Conservation (phyloP, 805 yeast genomes). For the Yarrowia divulgata region DNA sequence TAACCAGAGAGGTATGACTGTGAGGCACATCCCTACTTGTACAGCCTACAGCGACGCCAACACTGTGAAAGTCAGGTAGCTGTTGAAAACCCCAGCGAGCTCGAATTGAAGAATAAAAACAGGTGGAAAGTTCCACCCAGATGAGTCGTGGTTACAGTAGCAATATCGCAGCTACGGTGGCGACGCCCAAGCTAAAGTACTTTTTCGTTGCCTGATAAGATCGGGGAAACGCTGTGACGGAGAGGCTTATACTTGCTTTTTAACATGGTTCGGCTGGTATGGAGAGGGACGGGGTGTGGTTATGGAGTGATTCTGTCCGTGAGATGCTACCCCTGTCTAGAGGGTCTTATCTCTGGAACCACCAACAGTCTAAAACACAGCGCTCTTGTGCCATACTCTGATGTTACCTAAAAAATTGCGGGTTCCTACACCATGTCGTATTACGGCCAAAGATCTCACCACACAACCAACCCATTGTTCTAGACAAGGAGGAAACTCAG, state of each 20-base stretch:
- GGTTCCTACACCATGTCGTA: conserved; percentile 18
- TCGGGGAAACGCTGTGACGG: background rate
- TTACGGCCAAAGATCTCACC: background rate
- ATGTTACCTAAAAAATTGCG: background rate
- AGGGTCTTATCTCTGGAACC: no score
- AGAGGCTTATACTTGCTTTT: conserved; percentile 11
- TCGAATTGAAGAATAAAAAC: no score
- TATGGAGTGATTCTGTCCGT: no score
- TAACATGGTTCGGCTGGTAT: background rate
- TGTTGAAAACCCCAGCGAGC: no score
- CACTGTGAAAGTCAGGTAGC: no score
- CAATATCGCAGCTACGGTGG: background rate
- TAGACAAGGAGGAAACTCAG: background rate
- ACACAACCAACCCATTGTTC: conserved; percentile 23
- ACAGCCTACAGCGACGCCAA: background rate
- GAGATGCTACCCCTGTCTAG: no score
- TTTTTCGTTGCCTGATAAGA: conserved; percentile 29
- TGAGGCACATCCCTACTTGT: background rate
- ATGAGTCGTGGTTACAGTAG: no score
- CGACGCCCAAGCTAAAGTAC: background rate
- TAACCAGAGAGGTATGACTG: background rate
- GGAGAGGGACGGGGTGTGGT: no score
- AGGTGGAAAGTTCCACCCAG: no score
- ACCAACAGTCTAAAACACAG: no score
- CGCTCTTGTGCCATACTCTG: no score